A percentile compares a stretch with the other conserved stretches of the same genome.
Evolutionary conservation across 306 rosid genomes (phyloP).

Genomic region (Boehmeria nivea): DNA sequence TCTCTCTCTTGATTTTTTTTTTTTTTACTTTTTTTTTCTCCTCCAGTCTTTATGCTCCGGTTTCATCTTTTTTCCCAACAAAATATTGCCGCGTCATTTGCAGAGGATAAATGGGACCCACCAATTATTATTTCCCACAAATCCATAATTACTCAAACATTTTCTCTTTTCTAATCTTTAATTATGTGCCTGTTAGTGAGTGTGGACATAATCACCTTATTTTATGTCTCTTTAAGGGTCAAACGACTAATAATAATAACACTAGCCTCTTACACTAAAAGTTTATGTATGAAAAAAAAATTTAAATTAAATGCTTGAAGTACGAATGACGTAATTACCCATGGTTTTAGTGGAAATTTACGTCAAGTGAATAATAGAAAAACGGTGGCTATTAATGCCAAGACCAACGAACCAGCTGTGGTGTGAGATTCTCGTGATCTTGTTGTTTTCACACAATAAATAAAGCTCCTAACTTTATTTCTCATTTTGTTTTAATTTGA

Average conservation of each 20-base stretch:
- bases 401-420: constrained; percentile 17
- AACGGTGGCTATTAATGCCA: constrained; percentile 21
- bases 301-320: no score
- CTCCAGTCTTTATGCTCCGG: constrained; percentile 34
- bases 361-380: no score
- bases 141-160: not conserved
- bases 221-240: no score
- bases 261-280: not conserved
- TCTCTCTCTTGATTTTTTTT: no score
- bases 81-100: constrained; percentile 38
- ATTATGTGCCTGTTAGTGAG: no score
- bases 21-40: constrained; percentile 13
- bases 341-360: rapidly evolving
- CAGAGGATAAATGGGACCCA: constrained; percentile 37
- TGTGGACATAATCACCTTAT: not conserved
- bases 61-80: constrained; percentile 38
- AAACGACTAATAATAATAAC: not conserved
- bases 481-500: not conserved
- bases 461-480: not conserved
- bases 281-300: no score
- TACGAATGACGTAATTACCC: not conserved
- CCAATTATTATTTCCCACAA: constrained; percentile 17
- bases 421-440: constrained; percentile 46
- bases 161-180: not conserved
- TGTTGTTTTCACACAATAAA: constrained; percentile 13